Base-by-base conservation (phyloP, 441 rosid species). In the Corymbia citriodora region DNA sequence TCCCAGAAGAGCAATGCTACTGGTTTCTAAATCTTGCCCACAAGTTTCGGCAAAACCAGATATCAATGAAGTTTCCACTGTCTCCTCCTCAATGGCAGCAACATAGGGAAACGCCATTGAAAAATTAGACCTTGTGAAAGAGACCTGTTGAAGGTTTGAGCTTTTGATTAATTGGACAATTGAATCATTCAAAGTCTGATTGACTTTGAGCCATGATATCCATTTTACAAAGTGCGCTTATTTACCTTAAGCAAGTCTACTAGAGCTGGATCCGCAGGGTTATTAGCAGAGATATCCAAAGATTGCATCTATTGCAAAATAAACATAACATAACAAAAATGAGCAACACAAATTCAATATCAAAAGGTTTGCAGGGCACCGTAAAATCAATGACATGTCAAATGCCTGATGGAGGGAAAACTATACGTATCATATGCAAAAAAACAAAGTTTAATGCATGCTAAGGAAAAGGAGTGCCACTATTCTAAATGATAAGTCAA, bases 51-150 rank as follows among this genome's bases (percentile, higher is more conserved):
- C 91, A 88, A 98, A 96, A 61, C 95, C 96, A 55, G 96, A 94
- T 93, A 97, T 92, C 93, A 98, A 94, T 53, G 93, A 92, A 90
- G 61, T 94, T 93, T 96, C 99, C 95, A 97, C 93, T 70, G 96
- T 92, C 92, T 96, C 97, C 91, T 95, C 96, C 90, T 92, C 95
- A 33, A 97, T 93, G 65, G 96, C 91, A 92, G 95, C 90, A 92
- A 98, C 95, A 88, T 95, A 98, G 25, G 99, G 99, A 92, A 97
- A 98, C 53, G 98, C 99, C 97, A 97, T 89, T 89, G 99, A 98
- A 92, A 96, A 96, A 91, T 96, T 98, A 91, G 99, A 96, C 79
- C 91, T 92, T 45, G 93, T 92, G 93, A 91, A 95, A 19, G 96
- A 95, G 72, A 63, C 95, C 99, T 98, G 95, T 89, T 55, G 91